Base-by-base conservation (phyloP, 805 yeast species). In the Kregervanrija fluxuum region DNA sequence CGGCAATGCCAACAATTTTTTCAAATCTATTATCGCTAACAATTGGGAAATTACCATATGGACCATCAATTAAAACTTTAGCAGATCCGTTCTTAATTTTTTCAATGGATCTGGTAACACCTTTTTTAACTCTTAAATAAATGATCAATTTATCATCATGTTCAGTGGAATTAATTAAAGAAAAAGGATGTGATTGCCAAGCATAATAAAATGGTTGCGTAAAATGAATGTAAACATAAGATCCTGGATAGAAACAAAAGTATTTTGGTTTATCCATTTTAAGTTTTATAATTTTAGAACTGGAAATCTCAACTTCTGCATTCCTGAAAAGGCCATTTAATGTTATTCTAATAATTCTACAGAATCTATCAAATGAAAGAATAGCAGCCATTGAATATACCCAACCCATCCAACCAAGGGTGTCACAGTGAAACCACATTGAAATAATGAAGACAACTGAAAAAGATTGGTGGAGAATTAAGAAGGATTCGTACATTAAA, bases 11-110 rank as follows among this genome's bases (percentile, higher is more conserved):
- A 28, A 54, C 40, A 16, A 48, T 33, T 22, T 43, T 43, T 12
- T 43, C 41, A 32, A 44, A 35, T 11, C 11, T 35, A 15, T 16
- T 15, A 14, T 32, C 46, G n/a, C 15, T 41, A 3, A 28, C 33
- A 34, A 41, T 11, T 13, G 50, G 47, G 13, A 47, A 38, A 14
- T 15, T 34, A 13, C 88, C 88, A 54, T 84, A 83, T 2, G 89
- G 88, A 0, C 90, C 90, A 55, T 83, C 91, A 3, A 77, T 46
- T 11, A 68, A 51, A 2, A 68, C 56, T 32, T 61, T 65, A 39
- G 44, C 44, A 16, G 22, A 11, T 17, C 16, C 10, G 6, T 22
- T 22, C 8, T 22, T 22, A 6, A 22, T 22, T 22, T 42, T 38
- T 2, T 30, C 15, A 8, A 50, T 53, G 30, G 54, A 32, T 22